Percentiles rank a stretch among this genome's conserved stretches.
Evolutionary conservation across 768 basidiomycete genomes (phyloP).

Genomic region (Russula earlei): DNA sequence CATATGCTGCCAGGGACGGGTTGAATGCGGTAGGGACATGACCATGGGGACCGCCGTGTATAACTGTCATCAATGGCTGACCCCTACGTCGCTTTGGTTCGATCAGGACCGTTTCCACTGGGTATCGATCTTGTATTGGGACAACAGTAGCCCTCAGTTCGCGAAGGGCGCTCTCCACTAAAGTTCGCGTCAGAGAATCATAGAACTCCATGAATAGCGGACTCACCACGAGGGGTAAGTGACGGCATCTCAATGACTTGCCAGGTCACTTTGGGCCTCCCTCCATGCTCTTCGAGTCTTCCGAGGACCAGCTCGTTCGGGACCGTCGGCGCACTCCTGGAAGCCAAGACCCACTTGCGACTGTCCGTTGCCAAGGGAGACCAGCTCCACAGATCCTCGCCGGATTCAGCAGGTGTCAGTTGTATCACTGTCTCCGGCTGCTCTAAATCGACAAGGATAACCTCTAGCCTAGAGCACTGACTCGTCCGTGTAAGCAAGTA

Average conservation of each 20-base stretch:
- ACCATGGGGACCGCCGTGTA: conserved; percentile 29
- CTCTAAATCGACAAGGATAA: conserved; percentile 21
- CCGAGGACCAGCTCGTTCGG: conserved; percentile 22
- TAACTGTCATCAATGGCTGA: conserved; percentile 18
- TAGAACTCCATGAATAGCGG: not conserved
- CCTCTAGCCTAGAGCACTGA: conserved; percentile 20
- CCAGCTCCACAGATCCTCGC: conserved; percentile 19
- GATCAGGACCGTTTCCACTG: conserved; percentile 18
- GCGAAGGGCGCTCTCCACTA: conserved; percentile 13
- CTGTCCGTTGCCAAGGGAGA: conserved; percentile 18
- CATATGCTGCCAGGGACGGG: conserved; percentile 15
- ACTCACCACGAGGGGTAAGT: conserved; percentile 8
- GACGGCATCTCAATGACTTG: conserved; percentile 15
- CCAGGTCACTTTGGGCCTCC: conserved; percentile 10
- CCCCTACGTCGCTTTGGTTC: conserved; percentile 6
- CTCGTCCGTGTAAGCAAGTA: conserved; percentile 20
- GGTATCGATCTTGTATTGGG: conserved; percentile 14
- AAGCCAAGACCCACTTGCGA: conserved; percentile 14
- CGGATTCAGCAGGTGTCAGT: conserved; percentile 11
- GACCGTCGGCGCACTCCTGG: conserved; percentile 16
- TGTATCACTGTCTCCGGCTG: conserved; percentile 4
- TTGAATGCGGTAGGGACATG: conserved; percentile 20
- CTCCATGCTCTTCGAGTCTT: conserved; percentile 10
- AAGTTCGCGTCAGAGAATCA: not conserved
- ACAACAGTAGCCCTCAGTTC: conserved; percentile 8